A percentile compares a stretch with the other conserved stretches of the same genome.
phyloP scores from a whole-genome alignment of 306 rosid genomes.

The Cucumis cinereus region DNA sequence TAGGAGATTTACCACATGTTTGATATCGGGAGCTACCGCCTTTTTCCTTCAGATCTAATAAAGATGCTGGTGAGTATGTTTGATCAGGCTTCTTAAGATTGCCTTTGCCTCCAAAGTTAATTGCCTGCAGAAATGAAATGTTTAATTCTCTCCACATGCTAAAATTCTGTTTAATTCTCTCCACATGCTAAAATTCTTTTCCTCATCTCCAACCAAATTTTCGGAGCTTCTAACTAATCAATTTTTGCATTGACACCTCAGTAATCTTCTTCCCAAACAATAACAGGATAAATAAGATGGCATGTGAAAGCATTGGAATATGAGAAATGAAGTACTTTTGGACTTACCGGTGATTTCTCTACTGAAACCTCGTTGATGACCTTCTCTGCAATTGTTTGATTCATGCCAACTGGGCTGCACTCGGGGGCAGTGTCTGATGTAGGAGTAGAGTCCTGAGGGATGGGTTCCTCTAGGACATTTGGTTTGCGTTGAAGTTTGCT shows the following conservation, averaged over 20 bases:
- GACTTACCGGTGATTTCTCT: neutral
- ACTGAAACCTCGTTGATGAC: conserved; percentile 4
- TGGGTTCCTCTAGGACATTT: neutral
- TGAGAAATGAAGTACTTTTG: neutral
- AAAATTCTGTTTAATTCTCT: neutral
- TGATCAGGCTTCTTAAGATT: neutral
- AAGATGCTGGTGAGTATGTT: neutral
- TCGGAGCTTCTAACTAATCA: neutral
- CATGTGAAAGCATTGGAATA: neutral
- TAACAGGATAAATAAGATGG: neutral
- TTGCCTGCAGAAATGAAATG: neutral
- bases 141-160: neutral
- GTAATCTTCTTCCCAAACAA: neutral
- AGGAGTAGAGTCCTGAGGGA: neutral
- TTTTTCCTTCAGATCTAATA: neutral
- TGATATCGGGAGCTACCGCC: neutral
- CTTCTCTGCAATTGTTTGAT: neutral
- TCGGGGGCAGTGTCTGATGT: neutral
- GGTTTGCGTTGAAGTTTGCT: conserved; percentile 11
- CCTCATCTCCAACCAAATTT: neutral
- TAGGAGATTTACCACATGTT: neutral
- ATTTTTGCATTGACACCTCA: neutral
- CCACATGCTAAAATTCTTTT: neutral
- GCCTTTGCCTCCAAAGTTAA: neutral
- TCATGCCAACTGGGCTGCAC: neutral